Evolutionary conservation across 2,329 filamentous ascomycete species (phyloP).

Genomic region (Cytospora chrysosperma): DNA sequence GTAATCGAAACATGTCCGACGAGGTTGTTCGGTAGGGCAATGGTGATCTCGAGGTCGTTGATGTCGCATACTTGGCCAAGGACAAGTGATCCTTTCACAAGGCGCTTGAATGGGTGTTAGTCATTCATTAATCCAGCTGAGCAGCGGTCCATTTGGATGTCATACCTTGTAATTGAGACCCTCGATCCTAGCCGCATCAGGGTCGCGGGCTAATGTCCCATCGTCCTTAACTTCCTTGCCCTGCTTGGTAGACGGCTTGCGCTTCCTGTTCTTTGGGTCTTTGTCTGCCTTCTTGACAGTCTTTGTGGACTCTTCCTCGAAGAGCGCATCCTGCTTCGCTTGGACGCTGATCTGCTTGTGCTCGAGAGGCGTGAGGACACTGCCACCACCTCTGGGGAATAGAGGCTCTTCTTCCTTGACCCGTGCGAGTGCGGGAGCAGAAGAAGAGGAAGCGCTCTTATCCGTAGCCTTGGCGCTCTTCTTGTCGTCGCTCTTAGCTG

Average conservation of each 20-base stretch:
- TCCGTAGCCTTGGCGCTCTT: conserved; percentile 29
- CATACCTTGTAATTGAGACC: conserved; percentile 84
- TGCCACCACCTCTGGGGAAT: conserved; percentile 90
- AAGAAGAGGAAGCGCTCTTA: conserved; percentile 15
- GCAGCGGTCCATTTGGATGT: conserved; percentile 23
- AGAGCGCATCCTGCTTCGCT: conserved; percentile 86
- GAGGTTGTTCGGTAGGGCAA: conserved; percentile 90
- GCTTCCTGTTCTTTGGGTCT: conserved; percentile 54
- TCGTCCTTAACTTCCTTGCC: conserved; percentile 50
- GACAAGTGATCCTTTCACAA: conserved; percentile 82
- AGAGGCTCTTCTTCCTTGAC: conserved; percentile 78
- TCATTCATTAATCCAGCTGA: not conserved
- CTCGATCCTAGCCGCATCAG: conserved; percentile 71
- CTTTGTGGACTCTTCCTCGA: conserved; percentile 71
- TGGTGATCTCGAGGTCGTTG: conserved; percentile 72
- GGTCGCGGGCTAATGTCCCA: conserved; percentile 41
- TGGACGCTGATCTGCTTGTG: conserved; percentile 95
- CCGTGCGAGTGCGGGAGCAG: conserved; percentile 38
- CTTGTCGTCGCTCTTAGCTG: conserved; percentile 35
- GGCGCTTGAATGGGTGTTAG: conserved; percentile 53
- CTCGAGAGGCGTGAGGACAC: conserved; percentile 86
- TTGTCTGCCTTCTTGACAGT: conserved; percentile 44
- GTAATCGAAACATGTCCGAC: conserved; percentile 87
- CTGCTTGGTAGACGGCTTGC: conserved; percentile 52
- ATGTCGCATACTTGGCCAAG: conserved; percentile 85